phyloP scores from a whole-genome alignment of 331 rosid species.

The Quercus lobata region DNA sequence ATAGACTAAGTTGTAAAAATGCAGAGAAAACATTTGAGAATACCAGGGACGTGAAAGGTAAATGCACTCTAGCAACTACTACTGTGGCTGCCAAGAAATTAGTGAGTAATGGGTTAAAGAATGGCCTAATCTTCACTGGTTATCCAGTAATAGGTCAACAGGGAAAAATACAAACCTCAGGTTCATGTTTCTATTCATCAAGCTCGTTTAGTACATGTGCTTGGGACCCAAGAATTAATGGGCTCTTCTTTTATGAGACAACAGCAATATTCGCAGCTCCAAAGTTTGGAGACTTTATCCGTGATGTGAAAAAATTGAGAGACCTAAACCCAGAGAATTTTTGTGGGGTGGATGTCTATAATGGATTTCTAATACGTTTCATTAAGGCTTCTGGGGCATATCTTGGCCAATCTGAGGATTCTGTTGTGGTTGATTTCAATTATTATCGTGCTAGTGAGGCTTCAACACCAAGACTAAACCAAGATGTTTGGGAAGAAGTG shows the following conservation, averaged over 20 bases:
- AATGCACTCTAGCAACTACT: constrained; percentile 51
- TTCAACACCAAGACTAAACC: constrained; percentile 53
- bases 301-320: constrained; percentile 53
- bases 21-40: constrained; percentile 37
- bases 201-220: constrained; percentile 40
- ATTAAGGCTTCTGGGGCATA: constrained; percentile 59
- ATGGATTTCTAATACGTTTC: constrained; percentile 61
- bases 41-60: constrained; percentile 31
- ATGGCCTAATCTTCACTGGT: constrained; percentile 48
- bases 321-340: constrained; percentile 46
- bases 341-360: constrained; percentile 69
- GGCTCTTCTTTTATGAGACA: constrained; percentile 56
- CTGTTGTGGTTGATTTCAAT: constrained; percentile 68
- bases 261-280: constrained; percentile 56
- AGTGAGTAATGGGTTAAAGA: constrained; percentile 59
- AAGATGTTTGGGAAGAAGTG: constrained; percentile 73
- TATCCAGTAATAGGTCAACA: constrained; percentile 56
- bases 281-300: constrained; percentile 38
- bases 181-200: constrained; percentile 47
- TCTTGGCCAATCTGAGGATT: constrained; percentile 66
- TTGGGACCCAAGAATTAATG: constrained; percentile 83
- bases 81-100: constrained; percentile 47
- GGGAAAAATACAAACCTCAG: constrained; percentile 72
- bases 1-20: background rate
- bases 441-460: constrained; percentile 51